Evolutionary conservation across 345 rosid genomes (phyloP), one percentile per base, ranked within the genome.

Genomic region (Eucalyptus regnans): DNA sequence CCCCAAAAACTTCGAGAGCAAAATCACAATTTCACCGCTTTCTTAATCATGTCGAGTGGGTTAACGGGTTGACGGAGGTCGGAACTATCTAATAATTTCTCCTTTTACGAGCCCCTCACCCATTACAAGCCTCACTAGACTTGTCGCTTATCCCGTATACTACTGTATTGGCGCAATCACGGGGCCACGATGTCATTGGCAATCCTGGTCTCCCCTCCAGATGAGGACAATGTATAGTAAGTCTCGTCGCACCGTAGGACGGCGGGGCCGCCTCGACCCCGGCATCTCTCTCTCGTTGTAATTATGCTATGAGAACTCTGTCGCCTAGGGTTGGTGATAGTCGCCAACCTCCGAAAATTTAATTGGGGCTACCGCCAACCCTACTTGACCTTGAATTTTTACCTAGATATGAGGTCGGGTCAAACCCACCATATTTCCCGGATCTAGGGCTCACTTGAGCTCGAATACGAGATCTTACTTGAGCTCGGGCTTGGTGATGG

Each of bases 321-420:
- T 60, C 37, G 5, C 9, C 68, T 12, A 62, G 33, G 68, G 68
- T 18, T 52, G 66, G 29, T 60, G 7, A 7, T 11, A 12, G 33
- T 4, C 37, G 5, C 15, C 31, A 31, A 7, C 18, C 71, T n/a
- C 18, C 9, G 4, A 7, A 62, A 4, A 64, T 14, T 31, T 15
- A 64, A 31, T n/a, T n/a, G 0, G 9, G 37, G 5, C 9, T 13
- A 1, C 0, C 3, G 3, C n/a, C 76, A 15, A 66, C 2, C 6
- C 3, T 15, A 8, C 76, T 14, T n/a, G 10, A 31, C 22, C 5
- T 66, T 1, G 1, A 66, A n/a, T n/a, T 3, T 17, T 3, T 17
- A n/a, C 0, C 76, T n/a, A n/a, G 3, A n/a, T 64, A 33, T 15
- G 33, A 66, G 1, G 5, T 64, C 20, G n/a, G 9, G 20, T 14